Percentiles rank a stretch among this genome's conserved stretches.
These are phyloP conservation scores for Escovopsis sp. DNA, from an alignment of 2,329 filamentous ascomycete species.

Conservation along the genomic window DNA sequence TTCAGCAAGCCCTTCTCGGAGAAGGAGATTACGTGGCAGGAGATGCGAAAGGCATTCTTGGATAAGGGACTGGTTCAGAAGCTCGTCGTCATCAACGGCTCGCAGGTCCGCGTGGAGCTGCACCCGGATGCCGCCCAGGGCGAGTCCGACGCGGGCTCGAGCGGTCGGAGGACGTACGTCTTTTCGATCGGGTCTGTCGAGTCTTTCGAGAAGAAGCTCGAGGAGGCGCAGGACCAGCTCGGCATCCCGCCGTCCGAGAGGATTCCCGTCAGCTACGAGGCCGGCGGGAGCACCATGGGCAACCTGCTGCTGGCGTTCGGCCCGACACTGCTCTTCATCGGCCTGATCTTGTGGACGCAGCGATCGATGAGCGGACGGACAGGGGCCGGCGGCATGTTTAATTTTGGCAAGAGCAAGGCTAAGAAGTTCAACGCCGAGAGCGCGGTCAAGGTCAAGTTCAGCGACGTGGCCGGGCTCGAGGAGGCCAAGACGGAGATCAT, in stretches of 20 bases:
- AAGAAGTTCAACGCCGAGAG: slow-evolving; percentile 98
- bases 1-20: slow-evolving; percentile 28
- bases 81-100: slow-evolving; percentile 61
- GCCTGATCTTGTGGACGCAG: slow-evolving; percentile 64
- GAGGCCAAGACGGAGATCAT: slow-evolving; percentile 97
- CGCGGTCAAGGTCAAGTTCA: slow-evolving; percentile 90
- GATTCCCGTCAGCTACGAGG: slow-evolving; percentile 79
- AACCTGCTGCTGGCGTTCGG: slow-evolving; percentile 65
- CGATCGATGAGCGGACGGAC: slow-evolving; percentile 57
- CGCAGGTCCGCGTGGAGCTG: slow-evolving; percentile 62
- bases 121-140: slow-evolving; percentile 53
- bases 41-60: slow-evolving; percentile 83
- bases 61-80: slow-evolving; percentile 95
- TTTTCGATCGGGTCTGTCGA: slow-evolving; percentile 94
- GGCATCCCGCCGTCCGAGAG: slow-evolving; percentile 74
- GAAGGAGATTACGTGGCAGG: slow-evolving; percentile 90
- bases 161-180: slow-evolving; percentile 44
- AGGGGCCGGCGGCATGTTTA: slow-evolving; percentile 66
- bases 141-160: slow-evolving; percentile 16
- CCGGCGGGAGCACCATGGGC: slow-evolving; percentile 60
- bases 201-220: slow-evolving; percentile 76
- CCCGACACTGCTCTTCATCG: slow-evolving; percentile 75
- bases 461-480: slow-evolving; percentile 94
- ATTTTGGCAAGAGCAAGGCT: slow-evolving; percentile 87
- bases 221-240: slow-evolving; percentile 76